These are phyloP conservation scores for Ophiocordyceps robertsii DNA, from an alignment of 2,329 filamentous ascomycete species.

Conservation along the genomic window DNA sequence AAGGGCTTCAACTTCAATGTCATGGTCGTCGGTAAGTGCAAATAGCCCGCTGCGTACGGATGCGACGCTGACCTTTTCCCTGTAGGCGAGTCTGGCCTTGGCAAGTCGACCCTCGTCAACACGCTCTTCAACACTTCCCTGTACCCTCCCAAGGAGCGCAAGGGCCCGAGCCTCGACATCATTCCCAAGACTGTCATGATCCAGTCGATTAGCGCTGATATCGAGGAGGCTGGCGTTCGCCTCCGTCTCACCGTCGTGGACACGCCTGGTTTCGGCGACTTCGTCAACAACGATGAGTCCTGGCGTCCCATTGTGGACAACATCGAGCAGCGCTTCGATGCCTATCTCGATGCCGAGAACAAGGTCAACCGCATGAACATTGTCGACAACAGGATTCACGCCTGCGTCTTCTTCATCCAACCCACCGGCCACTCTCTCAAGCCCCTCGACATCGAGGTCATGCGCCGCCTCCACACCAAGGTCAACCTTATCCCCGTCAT, in stretches of 20 bases:
- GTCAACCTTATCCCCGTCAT: constrained; percentile 99
- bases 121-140: constrained; percentile 99
- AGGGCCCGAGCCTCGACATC: constrained; percentile 92
- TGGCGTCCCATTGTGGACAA: constrained; percentile 99
- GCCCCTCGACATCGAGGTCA: constrained; percentile 97
- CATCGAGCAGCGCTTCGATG: constrained; percentile 97
- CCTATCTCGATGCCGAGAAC: constrained; percentile 98
- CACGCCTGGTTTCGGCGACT: constrained; percentile 95
- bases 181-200: constrained; percentile 97
- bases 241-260: constrained; percentile 94
- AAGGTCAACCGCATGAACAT: constrained; percentile 99
- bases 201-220: constrained; percentile 89
- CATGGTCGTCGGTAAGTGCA: constrained; percentile 91
- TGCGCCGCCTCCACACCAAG: constrained; percentile 99
- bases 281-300: constrained; percentile 99
- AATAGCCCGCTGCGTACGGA: not conserved
- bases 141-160: constrained; percentile 97
- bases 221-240: constrained; percentile 96
- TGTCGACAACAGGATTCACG: constrained; percentile 96
- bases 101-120: constrained; percentile 98
- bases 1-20: constrained; percentile 99
- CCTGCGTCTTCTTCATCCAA: constrained; percentile 99
- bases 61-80: not conserved
- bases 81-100: constrained; percentile 91
- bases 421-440: constrained; percentile 97